Conservation (phyloP, 768 basidiomycete genomes). For the Tulasnella sp. region DNA sequence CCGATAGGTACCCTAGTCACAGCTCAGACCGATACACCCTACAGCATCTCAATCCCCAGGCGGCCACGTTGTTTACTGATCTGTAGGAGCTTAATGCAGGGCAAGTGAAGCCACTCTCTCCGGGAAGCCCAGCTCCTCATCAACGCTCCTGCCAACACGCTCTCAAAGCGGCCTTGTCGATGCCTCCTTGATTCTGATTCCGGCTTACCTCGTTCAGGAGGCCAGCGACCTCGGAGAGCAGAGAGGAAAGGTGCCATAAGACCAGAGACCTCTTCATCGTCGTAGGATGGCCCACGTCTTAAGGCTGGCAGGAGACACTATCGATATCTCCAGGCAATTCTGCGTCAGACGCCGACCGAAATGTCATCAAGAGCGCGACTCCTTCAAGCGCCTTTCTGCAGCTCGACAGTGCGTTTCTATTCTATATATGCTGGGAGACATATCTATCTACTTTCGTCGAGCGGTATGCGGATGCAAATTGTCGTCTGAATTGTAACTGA, state of each 20-base stretch:
- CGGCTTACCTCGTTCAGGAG: background rate
- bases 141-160: too few species aligned
- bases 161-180: too few species aligned
- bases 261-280: background rate
- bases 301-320: background rate
- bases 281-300: background rate
- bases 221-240: background rate
- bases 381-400: background rate
- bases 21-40: too few species aligned
- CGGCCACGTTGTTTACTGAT: too few species aligned
- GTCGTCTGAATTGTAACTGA: background rate
- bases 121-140: too few species aligned
- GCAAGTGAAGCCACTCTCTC: too few species aligned
- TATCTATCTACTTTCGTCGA: background rate
- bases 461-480: background rate
- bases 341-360: background rate
- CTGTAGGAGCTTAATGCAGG: too few species aligned
- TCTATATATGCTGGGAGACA: background rate
- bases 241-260: background rate
- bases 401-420: background rate
- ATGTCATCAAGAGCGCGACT: background rate
- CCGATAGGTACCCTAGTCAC: too few species aligned
- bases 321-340: background rate
- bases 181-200: too few species aligned
- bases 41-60: too few species aligned